Percentiles rank a stretch among this genome's conserved stretches.
Conservation (phyloP, 2,329 filamentous ascomycete genomes). For the Colletotrichum tabaci region DNA sequence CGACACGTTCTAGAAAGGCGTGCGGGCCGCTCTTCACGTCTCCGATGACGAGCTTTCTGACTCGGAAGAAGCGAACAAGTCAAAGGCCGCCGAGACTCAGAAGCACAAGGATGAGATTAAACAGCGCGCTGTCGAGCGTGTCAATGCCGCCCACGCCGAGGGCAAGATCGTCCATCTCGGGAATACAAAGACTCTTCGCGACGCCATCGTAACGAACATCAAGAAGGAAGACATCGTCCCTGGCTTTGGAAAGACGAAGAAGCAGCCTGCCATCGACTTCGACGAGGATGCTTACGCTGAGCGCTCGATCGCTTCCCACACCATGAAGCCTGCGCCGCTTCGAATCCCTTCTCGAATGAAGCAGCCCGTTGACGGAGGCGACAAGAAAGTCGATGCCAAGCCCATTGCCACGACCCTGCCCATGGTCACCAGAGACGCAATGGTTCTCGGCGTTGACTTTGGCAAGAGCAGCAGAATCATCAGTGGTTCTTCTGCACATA, state of each 20-base stretch:
- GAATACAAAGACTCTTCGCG: conserved; percentile 22
- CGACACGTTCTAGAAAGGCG: conserved; percentile 51
- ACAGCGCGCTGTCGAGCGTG: conserved; percentile 23
- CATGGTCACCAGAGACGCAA: not conserved
- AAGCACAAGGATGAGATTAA: conserved; percentile 14
- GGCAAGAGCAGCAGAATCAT: not conserved
- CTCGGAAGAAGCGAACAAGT: conserved; percentile 2
- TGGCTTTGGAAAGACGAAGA: conserved; percentile 8
- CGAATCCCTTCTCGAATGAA: conserved; percentile 35
- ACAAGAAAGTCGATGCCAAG: conserved; percentile 5
- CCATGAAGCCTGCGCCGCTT: conserved; percentile 39
- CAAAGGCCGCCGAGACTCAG: not conserved
- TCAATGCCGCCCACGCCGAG: conserved; percentile 30
- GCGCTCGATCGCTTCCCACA: conserved; percentile 41
- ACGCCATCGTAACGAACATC: conserved; percentile 19
- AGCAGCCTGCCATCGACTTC: conserved; percentile 1
- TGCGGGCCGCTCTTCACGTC: conserved; percentile 49
- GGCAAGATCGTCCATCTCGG: conserved; percentile 16
- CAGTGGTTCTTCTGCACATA: not conserved
- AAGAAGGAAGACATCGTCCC: conserved; percentile 32
- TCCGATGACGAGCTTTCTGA: conserved; percentile 49
- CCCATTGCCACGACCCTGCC: not conserved
- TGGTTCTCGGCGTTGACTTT: not conserved
- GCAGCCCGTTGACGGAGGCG: not conserved
- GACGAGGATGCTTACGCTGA: conserved; percentile 35